A percentile compares a stretch with the other conserved stretches of the same genome.
These are phyloP conservation scores for Kwoniella sp. DNA, from an alignment of 768 basidiomycete species.

Conservation along the genomic window DNA sequence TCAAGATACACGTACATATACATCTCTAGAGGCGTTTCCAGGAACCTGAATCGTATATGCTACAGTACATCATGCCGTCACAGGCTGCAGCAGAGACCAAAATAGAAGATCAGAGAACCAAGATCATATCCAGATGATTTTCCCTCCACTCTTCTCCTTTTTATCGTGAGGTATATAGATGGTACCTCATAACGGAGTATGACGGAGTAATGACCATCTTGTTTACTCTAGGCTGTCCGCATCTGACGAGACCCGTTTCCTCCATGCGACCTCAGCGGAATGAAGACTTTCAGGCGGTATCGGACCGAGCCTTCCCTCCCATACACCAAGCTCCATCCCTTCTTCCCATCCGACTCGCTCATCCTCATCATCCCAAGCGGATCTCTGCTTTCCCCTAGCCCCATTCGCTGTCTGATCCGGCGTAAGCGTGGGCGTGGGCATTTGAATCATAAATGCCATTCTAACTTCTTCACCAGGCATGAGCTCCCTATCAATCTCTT, in stretches of 20 bases:
- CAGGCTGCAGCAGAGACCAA: not conserved
- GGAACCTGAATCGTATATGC: not conserved
- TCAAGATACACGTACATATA: not conserved
- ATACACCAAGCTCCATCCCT: slow-evolving; percentile 50
- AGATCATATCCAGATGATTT: no score
- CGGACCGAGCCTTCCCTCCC: slow-evolving; percentile 31
- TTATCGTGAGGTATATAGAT: no score
- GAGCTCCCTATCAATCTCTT: slow-evolving; percentile 23
- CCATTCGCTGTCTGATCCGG: slow-evolving; percentile 11
- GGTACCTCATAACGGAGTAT: no score
- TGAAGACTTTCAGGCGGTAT: not conserved
- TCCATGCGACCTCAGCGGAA: not conserved
- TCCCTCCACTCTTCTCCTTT: no score
- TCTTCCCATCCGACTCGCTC: slow-evolving; percentile 41
- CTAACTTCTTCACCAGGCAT: slow-evolving; percentile 27
- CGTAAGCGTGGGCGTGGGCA: slow-evolving; percentile 30
- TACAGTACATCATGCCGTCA: not conserved
- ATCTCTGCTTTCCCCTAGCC: not conserved
- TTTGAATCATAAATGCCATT: slow-evolving; percentile 40
- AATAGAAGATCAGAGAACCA: not conserved
- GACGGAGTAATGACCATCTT: no score
- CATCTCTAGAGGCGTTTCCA: not conserved
- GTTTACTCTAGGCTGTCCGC: not conserved
- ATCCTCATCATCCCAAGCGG: slow-evolving; percentile 19
- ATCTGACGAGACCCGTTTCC: not conserved